Evolutionary conservation across 2,329 filamentous ascomycete genomes (phyloP).

Genomic region (Microdochium nivale): DNA sequence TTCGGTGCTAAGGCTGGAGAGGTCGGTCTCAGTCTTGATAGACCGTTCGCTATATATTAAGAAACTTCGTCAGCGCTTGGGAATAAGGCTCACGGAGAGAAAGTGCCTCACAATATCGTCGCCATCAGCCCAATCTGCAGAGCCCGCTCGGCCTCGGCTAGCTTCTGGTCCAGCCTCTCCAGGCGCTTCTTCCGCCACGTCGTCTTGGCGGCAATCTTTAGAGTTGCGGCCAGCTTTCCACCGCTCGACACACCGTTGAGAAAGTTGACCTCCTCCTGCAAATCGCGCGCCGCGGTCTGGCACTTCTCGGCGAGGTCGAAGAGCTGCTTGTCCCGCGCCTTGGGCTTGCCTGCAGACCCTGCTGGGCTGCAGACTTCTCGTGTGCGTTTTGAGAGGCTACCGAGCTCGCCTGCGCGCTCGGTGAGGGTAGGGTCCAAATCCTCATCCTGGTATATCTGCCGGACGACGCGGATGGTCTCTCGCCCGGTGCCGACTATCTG

Average conservation of each 20-base stretch:
- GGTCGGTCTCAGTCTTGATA: too few species aligned
- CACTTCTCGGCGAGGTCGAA: slow-evolving; percentile 1
- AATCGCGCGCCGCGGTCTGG: slow-evolving; percentile 2
- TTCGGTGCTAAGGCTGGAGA: too few species aligned
- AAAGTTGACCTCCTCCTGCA: slow-evolving; percentile 5
- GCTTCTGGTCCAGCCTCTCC: slow-evolving; percentile 7
- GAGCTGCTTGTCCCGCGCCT: slow-evolving; percentile 2
- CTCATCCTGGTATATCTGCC: slow-evolving; percentile 8
- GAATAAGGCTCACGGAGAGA: not conserved
- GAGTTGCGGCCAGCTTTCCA: slow-evolving; percentile 1
- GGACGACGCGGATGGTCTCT: slow-evolving; percentile 8
- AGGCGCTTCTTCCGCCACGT: slow-evolving; percentile 12
- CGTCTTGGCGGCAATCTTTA: slow-evolving; percentile 6
- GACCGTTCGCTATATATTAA: too few species aligned
- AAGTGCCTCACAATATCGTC: slow-evolving; percentile 1
- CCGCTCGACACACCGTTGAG: not conserved
- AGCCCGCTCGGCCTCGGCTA: slow-evolving; percentile 4
- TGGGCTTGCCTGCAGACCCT: not conserved
- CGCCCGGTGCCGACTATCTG: slow-evolving; percentile 11
- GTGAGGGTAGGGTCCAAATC: not conserved
- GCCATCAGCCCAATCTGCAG: slow-evolving; percentile 3
- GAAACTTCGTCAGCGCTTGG: not conserved
- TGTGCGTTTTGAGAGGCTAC: not conserved
- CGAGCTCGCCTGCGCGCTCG: not conserved
- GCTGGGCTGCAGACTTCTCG: not conserved